Evolutionary conservation across 2,329 filamentous ascomycete genomes (phyloP), one percentile per base, ranked within the genome.

Genomic region (Botrytis byssoidea): DNA sequence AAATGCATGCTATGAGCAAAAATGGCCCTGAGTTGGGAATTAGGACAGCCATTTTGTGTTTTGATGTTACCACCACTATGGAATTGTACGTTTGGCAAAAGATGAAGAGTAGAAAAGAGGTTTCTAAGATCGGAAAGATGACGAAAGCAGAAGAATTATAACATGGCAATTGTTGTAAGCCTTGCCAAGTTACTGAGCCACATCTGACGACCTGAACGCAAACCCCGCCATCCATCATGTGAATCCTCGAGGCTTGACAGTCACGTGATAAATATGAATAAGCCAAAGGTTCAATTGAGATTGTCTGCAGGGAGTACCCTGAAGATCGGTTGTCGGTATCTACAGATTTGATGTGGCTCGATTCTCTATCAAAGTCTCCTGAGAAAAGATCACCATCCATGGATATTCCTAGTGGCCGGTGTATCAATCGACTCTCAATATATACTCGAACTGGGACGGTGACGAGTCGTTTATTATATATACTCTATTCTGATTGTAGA

Each of bases 1-100:
- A 79, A 68, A 90, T 79, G 76, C 83, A 84, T 67, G 88, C 75
- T 77, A 87, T 82, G 72, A 91, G 83, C 80, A 91, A 74, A 60
- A 80, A 32, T 16, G 78, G 77, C 44, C 78, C 76, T 51, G 74
- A 76, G 63, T 70, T 76, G 67, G 75, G 70, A n/a, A 73, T 70
- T 25, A 61, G 57, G 57, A 60, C 22, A 32, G 76, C 75, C 79
- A 80, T 80, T 55, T 60, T 59, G 18, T 35, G 25, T 68, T 61
- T 14, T 57, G 35, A 32, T 9, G n/a, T 16, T 42, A 57, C 25
- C 48, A 16, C 40, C 10, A 12, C 10, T 68, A 14, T 16, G 25
- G 0, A 3, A 25, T 22, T 25, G 25, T 57, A 32, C 40, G 9
- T 67, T 55, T 32, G 22, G 37, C 42, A 29, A 20, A 20, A 16